Base-by-base conservation (phyloP, 805 yeast species). In the Wickerhamomyces sydowiorum region DNA sequence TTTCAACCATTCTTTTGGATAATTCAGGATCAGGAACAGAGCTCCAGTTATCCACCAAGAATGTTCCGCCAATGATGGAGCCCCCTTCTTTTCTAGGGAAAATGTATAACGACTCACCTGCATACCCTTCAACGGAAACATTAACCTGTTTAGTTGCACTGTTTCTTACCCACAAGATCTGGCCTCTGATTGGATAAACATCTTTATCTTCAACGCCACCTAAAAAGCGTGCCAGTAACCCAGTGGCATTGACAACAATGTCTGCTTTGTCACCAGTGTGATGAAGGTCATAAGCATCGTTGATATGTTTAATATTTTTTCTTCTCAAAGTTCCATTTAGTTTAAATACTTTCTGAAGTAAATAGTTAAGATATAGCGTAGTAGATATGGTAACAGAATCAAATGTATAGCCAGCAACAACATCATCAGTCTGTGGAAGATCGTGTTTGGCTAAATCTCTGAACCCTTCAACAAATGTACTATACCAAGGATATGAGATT, bases 31-130 rank as follows among this genome's bases (percentile, higher is more conserved):
- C 80, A 33, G 65, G 62, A 3, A 49, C 52, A 0, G 57, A 46
- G 7, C 60, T 53, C 61, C 65, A 66, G 23, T 64, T 55, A 32
- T 60, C 51, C 13, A 53, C 47, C 12, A 48, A 38, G 41, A 56
- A 57, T 14, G 64, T 51, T 10, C 88, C 89, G 3, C 88, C 89
- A 43, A 82, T 69, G 31, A 82, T 76, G 27, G 76, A 67, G 36
- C 85, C 86, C n/a, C 88, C 87, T 60, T 82, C 88, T 46, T 75
- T 76, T 42, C 88, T 61, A n/a, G 88, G 88, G 69, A 82, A 75
- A 28, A 77, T 63, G 53, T 82, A 81, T 22, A 80, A 61, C 38
- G 64, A 54, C 49, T 82, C 88, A 32, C 60, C 54, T 1, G 56
- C 57, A 38, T 48, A 52, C 1, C 55, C 67, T 14, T 60, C 57